Evolutionary conservation across 495 filamentous ascomycete species (phyloP).

Genomic region (Tuber microsphaerosporum): DNA sequence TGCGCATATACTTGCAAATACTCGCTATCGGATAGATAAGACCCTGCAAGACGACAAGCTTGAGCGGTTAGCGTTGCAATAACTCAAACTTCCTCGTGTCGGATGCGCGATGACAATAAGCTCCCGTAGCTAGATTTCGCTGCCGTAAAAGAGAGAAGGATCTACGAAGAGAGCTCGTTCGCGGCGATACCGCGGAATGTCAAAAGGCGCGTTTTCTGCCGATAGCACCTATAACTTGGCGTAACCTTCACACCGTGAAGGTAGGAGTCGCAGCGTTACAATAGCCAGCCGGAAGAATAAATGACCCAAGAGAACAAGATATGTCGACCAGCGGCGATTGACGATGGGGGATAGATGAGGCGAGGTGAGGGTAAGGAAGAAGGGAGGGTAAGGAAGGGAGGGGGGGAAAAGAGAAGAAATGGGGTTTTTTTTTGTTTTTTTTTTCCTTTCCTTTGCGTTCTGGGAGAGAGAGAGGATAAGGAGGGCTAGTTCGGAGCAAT

Average conservation of each 20-base stretch:
- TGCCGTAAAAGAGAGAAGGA: not conserved
- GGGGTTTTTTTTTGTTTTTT: constrained; percentile 1
- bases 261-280: constrained; percentile 20
- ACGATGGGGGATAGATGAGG: constrained; percentile 22
- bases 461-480: not conserved
- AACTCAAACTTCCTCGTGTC: constrained; percentile 14
- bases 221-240: constrained; percentile 9
- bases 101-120: constrained; percentile 10
- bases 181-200: not conserved
- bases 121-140: constrained; percentile 9
- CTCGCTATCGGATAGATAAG: constrained; percentile 12
- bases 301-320: constrained; percentile 23
- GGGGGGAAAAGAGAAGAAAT: not conserved
- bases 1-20: constrained; percentile 5
- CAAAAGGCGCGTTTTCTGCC: constrained; percentile 13
- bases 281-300: constrained; percentile 24
- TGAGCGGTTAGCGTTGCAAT: constrained; percentile 28
- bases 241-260: constrained; percentile 13
- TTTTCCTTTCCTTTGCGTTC: not conserved
- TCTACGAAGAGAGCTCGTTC: not conserved
- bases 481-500: constrained; percentile 5
- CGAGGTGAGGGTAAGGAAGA: not conserved
- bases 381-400: constrained; percentile 7
- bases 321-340: constrained; percentile 35
- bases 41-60: constrained; percentile 21